Percentiles rank a stretch among this genome's conserved stretches.
Conservation (phyloP, 2,329 filamentous ascomycete genomes). For the Dothistroma septosporum region DNA sequence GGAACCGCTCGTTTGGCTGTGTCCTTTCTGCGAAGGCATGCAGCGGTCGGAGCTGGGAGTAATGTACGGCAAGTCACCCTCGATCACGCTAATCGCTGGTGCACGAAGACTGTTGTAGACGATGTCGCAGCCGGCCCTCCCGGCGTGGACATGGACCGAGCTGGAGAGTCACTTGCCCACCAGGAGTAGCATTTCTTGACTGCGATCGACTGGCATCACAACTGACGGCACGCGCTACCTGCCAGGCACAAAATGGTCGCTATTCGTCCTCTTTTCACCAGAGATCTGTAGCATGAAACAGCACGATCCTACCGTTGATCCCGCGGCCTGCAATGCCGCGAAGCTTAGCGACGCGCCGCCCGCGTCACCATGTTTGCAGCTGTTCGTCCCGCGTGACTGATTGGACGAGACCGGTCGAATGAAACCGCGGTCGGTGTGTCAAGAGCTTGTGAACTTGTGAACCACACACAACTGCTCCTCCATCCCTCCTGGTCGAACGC, state of each 20-base stretch:
- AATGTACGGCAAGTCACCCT: not conserved
- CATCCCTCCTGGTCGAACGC: not conserved
- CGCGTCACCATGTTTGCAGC: slow-evolving; percentile 5
- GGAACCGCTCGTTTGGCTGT: too few species aligned
- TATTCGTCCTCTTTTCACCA: not conserved
- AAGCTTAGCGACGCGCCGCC: not conserved
- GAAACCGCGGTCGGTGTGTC: not conserved
- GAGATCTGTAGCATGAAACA: slow-evolving; percentile 1
- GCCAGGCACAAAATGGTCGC: not conserved
- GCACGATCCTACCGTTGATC: not conserved
- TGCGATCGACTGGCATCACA: not conserved
- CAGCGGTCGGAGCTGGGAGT: not conserved
- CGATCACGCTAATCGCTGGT: not conserved
- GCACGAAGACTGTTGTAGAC: not conserved
- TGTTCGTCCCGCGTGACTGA: not conserved
- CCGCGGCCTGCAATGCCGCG: not conserved
- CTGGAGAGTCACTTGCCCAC: not conserved
- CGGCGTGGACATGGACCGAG: not conserved
- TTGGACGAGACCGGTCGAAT: not conserved
- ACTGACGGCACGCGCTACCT: not conserved
- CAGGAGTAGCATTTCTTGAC: not conserved
- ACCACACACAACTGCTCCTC: not conserved
- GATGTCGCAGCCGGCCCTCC: not conserved
- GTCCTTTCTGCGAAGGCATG: too few species aligned
- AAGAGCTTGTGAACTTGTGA: not conserved